Evolutionary conservation across 2,329 filamentous ascomycete species (phyloP), one percentile per base, ranked within the genome.

Genomic region (Fusarium hostae): DNA sequence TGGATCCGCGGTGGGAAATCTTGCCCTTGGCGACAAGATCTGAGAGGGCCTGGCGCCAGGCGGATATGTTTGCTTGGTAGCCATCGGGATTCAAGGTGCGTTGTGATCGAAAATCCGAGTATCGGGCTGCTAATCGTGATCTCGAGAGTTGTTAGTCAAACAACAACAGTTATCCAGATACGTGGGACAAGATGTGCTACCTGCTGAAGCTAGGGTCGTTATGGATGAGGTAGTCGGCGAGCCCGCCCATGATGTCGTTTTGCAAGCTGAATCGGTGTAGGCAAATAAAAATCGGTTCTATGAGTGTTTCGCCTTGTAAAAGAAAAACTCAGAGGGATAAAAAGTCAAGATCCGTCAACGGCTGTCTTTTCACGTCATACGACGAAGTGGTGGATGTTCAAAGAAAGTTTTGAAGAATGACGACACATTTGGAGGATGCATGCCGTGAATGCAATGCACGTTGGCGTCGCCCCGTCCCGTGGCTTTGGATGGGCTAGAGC

Each of bases 41-140:
- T n/a, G 89, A 86, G 44, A 97, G 86, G 4, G 90, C 94, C 41
- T 88, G 87, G 63, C 91, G 89, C 94, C 94, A 97, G 57, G 94
- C 93, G 10, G 87, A 83, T 44, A 94, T 85, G 79, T 97, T 97
- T 45, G 94, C 93, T 24, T 86, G 83, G 83, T 94, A 97, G 76
- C 94, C 94, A 79, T 97, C 94, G 2, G 94, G 93, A 78, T 97
- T 97, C 26, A 92, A 89, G 41, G 87, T 89, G 75, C 87, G 87
- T 74, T 95, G 94, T 9, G 89, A 82, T 40, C 89, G 86, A 78
- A 97, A 97, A 80, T 97, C 94, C 51, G 94, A 95, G 83, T 97
- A 97, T 48, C 97, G 89, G 9, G 94, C 95, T 16, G 93, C 91
- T 16, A 97, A 86, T 54, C 94, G 92, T 70, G 91, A 88, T 83